A percentile compares a stretch with the other conserved stretches of the same genome.
These are phyloP conservation scores for Malus fusca DNA, from an alignment of 306 rosid genomes.

Conservation along the genomic window DNA sequence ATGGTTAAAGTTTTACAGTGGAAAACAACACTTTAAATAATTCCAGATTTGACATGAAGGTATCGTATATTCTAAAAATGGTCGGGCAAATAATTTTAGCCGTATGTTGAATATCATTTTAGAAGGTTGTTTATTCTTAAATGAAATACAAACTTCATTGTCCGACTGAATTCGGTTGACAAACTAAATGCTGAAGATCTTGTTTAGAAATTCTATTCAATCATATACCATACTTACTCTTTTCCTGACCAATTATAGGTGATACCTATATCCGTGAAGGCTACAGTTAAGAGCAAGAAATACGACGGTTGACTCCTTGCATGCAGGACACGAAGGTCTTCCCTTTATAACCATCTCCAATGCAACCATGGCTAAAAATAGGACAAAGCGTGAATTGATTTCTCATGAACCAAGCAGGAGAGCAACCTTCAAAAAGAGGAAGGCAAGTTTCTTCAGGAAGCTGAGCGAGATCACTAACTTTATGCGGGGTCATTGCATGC, in stretches of 20 bases:
- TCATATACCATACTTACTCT: neutral
- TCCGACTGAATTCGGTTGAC: neutral
- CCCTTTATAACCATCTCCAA: neutral
- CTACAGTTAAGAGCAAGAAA: neutral
- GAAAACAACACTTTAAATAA: too few relatives aligned
- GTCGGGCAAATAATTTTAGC: neutral
- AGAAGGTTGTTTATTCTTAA: neutral
- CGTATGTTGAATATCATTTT: neutral
- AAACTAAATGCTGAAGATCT: neutral
- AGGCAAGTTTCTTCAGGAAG: neutral
- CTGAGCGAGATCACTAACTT: neutral
- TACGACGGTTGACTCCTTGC: neutral
- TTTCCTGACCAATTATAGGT: neutral
- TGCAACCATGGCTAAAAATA: neutral
- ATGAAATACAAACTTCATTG: neutral
- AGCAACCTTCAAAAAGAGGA: slow-evolving; percentile 2
- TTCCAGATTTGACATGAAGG: too few relatives aligned
- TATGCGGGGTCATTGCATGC: slow-evolving; percentile 6
- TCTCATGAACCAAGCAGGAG: neutral
- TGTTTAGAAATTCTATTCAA: neutral
- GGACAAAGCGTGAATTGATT: neutral
- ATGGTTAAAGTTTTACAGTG: too few relatives aligned
- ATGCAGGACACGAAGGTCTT: neutral
- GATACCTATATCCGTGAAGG: neutral
- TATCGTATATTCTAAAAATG: neutral